Conservation (phyloP, 1,284 basidiomycete species). For the Coniophora puteana region DNA sequence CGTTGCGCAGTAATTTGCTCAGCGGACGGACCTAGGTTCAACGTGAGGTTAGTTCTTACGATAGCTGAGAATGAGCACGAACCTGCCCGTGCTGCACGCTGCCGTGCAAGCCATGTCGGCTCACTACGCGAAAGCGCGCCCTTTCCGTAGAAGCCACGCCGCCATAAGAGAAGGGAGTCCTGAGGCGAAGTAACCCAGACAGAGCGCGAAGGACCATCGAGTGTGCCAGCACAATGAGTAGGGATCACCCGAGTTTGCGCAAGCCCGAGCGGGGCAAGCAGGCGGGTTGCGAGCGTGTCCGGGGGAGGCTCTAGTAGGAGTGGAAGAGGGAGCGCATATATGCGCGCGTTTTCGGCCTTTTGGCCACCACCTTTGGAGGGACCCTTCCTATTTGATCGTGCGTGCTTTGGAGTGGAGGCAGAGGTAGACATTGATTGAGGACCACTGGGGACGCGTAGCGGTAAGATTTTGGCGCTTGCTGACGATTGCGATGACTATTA, state of each 20-base stretch:
- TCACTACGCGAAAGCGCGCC: conserved; percentile 92
- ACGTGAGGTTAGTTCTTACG: conserved; percentile 4
- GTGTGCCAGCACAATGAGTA: conserved; percentile 64
- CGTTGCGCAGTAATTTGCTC: conserved; percentile 88
- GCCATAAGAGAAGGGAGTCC: conserved; percentile 77
- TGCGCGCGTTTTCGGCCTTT: conserved; percentile 58
- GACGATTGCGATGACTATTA: neutral
- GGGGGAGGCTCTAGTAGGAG: conserved; percentile 41
- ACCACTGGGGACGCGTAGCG: too few relatives aligned
- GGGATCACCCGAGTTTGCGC: conserved; percentile 47
- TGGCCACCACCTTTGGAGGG: conserved; percentile 48
- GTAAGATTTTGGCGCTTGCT: conserved; percentile 18
- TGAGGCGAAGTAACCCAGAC: conserved; percentile 72
- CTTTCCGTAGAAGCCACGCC: conserved; percentile 95
- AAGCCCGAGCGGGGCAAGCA: conserved; percentile 54
- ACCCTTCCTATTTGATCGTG: too few relatives aligned
- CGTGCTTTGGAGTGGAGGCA: conserved; percentile 24
- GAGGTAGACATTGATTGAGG: too few relatives aligned
- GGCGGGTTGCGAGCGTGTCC: conserved; percentile 32
- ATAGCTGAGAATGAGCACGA: conserved; percentile 5
- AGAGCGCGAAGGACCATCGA: conserved; percentile 71
- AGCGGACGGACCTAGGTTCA: conserved; percentile 59
- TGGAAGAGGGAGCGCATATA: conserved; percentile 66
- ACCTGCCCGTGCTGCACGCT: conserved; percentile 58
- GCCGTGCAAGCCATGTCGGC: conserved; percentile 85